Evolutionary conservation across 176 grass and related monocot genomes (phyloP).

Genomic region (Aegilops umbellulata): DNA sequence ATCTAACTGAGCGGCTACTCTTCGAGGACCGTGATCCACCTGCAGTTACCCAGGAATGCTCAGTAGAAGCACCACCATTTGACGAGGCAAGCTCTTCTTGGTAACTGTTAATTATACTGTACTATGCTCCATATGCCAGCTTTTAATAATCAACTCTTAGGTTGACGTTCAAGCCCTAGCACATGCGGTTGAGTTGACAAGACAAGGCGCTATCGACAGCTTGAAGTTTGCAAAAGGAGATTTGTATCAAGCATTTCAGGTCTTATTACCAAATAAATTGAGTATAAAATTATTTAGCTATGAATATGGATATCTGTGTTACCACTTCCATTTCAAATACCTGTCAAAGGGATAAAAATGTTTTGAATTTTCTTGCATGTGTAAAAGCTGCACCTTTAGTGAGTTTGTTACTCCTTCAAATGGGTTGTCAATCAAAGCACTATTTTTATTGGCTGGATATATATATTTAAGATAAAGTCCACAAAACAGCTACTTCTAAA

Average conservation of each 20-base stretch:
- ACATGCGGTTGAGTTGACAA: conserved; percentile 94
- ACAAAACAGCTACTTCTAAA: background rate
- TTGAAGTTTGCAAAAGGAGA: conserved; percentile 98
- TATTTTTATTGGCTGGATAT: conserved; percentile 12
- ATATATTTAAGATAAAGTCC: background rate
- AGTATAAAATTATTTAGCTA: conserved; percentile 2
- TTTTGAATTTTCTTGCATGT: background rate
- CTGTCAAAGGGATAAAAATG: background rate
- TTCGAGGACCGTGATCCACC: conserved; percentile 90
- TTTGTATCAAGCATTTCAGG: conserved; percentile 96
- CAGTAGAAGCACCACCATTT: conserved; percentile 84
- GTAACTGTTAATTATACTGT: conserved; percentile 11
- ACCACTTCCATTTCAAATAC: conserved; percentile 10
- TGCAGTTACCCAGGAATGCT: conserved; percentile 68
- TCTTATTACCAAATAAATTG: conserved; percentile 27
- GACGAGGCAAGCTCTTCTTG: conserved; percentile 67
- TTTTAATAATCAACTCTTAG: conserved; percentile 58
- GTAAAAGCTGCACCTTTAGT: background rate
- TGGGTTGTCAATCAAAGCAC: background rate
- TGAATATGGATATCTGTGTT: background rate
- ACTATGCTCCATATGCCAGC: background rate
- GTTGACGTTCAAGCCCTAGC: conserved; percentile 98
- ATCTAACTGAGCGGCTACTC: conserved; percentile 76
- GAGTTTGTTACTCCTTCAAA: background rate
- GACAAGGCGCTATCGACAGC: conserved; percentile 94